Percentiles rank a stretch among this genome's conserved stretches.
These are phyloP conservation scores for Dryas drummondii DNA, from an alignment of 306 rosid species.

Conservation along the genomic window DNA sequence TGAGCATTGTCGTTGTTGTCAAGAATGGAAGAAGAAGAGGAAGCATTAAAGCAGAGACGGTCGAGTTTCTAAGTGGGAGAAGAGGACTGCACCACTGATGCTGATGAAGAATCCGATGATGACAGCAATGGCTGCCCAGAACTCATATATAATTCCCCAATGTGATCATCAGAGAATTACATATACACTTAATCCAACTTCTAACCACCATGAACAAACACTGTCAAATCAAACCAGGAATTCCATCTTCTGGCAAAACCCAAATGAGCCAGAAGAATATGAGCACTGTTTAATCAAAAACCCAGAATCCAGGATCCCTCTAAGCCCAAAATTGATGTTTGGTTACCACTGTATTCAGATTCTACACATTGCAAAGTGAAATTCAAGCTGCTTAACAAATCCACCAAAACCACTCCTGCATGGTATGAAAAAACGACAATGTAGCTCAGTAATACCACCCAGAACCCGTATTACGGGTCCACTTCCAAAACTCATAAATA, in stretches of 20 bases:
- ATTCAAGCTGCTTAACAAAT: not conserved
- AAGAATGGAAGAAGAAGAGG: conserved; percentile 37
- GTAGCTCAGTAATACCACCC: conserved; percentile 15
- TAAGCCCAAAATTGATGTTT: not conserved
- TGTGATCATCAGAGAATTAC: conserved; percentile 38
- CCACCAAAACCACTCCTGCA: conserved; percentile 7
- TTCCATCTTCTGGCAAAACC: conserved; percentile 8
- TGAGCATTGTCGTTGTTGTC: conserved; percentile 33
- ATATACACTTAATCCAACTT: conserved; percentile 10
- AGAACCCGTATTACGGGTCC: not conserved
- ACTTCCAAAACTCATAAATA: conserved; percentile 3
- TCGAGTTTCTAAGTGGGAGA: conserved; percentile 24
- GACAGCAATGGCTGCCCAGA: conserved; percentile 55
- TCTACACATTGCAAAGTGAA: not conserved
- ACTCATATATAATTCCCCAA: conserved; percentile 53
- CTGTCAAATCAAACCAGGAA: conserved; percentile 1
- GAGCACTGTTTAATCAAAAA: not conserved
- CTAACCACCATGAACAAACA: conserved; percentile 23
- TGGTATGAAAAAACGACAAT: not conserved
- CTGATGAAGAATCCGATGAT: conserved; percentile 42
- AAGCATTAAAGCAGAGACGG: conserved; percentile 29
- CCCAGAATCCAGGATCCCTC: not conserved
- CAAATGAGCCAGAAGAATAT: not conserved
- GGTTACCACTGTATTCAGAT: not conserved
- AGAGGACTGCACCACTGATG: conserved; percentile 23